Evolutionary conservation across 2,329 filamentous ascomycete genomes (phyloP), one percentile per base, ranked within the genome.

Genomic region (Fonsecaea multimorphosa): DNA sequence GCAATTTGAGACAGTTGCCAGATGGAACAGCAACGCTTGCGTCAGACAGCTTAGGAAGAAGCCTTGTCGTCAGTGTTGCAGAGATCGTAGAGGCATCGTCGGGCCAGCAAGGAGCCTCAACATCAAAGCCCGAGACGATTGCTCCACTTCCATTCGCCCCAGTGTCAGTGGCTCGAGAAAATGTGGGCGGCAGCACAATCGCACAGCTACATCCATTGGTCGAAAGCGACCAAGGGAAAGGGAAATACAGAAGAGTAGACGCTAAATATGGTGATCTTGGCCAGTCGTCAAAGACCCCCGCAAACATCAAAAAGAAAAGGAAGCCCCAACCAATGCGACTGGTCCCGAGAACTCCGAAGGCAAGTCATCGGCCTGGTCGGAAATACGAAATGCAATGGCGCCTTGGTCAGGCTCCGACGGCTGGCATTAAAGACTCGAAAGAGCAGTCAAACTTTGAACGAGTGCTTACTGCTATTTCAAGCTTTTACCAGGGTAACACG

Each of bases 251-350:
- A 44, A 22, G 29, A 44, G 38, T 4, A 16, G 27, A 46, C 19
- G 12, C 22, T 9, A 22, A 36, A 3, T 29, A 52, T 12, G n/a
- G 4, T n/a, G 19, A 29, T 22, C 24, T 0, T 36, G 46, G 19
- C 12, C 3, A 38, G 31, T 36, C 44, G 11, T 12, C 46, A 24
- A 46, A 19, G 34, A 19, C 14, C 8, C 34, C 52, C 1, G 51
- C 40, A 2, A 84, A 86, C 67, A 82, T 81, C 70, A 93, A 93
- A 82, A 84, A 84, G 65, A 84, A 88, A 73, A 83, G 89, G 59
- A 84, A 88, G 71, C 82, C 86, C 61, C 44, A 19, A 16, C 16
- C 58, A 36, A 31, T 49, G 11, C 12, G 19, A 19, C 16, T 34
- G 29, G 31, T 14, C 2, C 22, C 44, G 2, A 79, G 76, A 14